Percentiles rank a stretch among this genome's conserved stretches.
Conservation (phyloP, 352 stramenopile species). For the Globisporangium alternatum region DNA sequence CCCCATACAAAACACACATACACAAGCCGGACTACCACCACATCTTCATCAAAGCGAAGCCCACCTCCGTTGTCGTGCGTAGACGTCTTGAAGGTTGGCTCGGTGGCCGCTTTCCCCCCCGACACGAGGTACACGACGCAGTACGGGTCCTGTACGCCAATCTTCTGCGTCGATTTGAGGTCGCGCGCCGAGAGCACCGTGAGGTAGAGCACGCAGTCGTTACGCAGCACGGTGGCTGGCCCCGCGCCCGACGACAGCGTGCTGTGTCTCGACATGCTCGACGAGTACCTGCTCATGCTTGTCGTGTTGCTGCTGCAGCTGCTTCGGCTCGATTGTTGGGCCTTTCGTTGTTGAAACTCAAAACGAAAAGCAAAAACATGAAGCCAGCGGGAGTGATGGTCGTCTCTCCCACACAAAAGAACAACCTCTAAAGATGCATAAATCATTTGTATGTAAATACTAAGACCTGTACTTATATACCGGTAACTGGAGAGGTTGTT, state of each 20-base stretch:
- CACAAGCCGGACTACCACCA: neutral
- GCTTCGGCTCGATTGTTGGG: neutral
- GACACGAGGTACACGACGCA: constrained; percentile 60
- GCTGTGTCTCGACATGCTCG: constrained; percentile 16
- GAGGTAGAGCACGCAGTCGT: constrained; percentile 70
- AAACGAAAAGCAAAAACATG: neutral
- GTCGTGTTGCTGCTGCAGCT: neutral
- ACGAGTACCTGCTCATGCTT: neutral
- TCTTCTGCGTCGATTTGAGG: constrained; percentile 63
- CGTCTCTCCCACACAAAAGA: constrained; percentile 7
- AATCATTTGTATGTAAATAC: no score
- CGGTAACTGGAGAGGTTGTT: no score
- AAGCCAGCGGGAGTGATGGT: constrained; percentile 10
- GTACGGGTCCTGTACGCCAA: constrained; percentile 77
- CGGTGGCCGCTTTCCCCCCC: constrained; percentile 42
- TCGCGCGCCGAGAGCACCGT: constrained; percentile 60
- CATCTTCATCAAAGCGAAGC: neutral
- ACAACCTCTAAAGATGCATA: neutral
- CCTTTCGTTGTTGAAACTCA: neutral
- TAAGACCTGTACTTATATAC: no score
- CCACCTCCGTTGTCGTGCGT: constrained; percentile 71
- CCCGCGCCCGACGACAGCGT: constrained; percentile 9
- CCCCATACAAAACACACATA: neutral
- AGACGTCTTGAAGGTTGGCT: constrained; percentile 65
- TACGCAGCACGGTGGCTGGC: constrained; percentile 34